A percentile compares a stretch with the other conserved stretches of the same genome.
Conservation (phyloP, 108 stramenopile species). For the Craspedostauros australis region DNA sequence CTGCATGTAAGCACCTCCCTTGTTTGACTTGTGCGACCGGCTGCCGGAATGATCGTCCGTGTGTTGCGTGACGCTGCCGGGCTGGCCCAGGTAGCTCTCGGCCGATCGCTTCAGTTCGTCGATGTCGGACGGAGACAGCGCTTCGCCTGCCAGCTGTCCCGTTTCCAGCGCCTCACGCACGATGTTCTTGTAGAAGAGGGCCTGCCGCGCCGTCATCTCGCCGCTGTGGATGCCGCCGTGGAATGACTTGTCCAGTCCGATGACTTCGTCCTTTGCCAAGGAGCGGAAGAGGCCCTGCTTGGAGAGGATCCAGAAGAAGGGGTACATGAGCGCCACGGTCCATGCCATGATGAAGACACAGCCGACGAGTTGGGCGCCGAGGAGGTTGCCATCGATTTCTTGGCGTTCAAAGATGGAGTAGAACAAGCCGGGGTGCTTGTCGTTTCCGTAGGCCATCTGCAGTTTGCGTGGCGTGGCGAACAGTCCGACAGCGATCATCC, state of each 20-base stretch:
- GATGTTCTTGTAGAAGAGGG: too few relatives aligned
- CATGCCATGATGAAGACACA: slow-evolving; percentile 72
- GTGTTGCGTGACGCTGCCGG: too few relatives aligned
- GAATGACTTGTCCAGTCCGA: slow-evolving; percentile 52
- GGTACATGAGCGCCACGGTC: slow-evolving; percentile 50
- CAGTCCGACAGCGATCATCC: slow-evolving; percentile 71
- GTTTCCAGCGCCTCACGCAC: too few relatives aligned
- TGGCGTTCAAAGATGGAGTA: slow-evolving; percentile 44
- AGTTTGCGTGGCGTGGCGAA: slow-evolving; percentile 54
- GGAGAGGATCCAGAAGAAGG: slow-evolving; percentile 55
- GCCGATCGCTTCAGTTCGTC: too few relatives aligned
- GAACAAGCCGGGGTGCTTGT: slow-evolving; percentile 51
- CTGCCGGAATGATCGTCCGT: too few relatives aligned
- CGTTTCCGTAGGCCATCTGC: slow-evolving; percentile 22
- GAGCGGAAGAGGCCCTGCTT: slow-evolving; percentile 43
- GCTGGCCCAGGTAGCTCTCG: too few relatives aligned
- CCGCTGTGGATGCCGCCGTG: too few relatives aligned
- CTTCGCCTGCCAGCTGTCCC: too few relatives aligned
- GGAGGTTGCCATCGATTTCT: slow-evolving; percentile 33
- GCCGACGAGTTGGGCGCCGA: slow-evolving; percentile 59
- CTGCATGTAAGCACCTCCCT: too few relatives aligned
- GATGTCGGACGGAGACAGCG: too few relatives aligned
- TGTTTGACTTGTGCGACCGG: too few relatives aligned
- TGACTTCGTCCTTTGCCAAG: slow-evolving; percentile 44
- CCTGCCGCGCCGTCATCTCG: too few relatives aligned